Evolutionary conservation across 2,329 filamentous ascomycete genomes (phyloP), one percentile per base, ranked within the genome.

Genomic region (Fusarium verticillioides): DNA sequence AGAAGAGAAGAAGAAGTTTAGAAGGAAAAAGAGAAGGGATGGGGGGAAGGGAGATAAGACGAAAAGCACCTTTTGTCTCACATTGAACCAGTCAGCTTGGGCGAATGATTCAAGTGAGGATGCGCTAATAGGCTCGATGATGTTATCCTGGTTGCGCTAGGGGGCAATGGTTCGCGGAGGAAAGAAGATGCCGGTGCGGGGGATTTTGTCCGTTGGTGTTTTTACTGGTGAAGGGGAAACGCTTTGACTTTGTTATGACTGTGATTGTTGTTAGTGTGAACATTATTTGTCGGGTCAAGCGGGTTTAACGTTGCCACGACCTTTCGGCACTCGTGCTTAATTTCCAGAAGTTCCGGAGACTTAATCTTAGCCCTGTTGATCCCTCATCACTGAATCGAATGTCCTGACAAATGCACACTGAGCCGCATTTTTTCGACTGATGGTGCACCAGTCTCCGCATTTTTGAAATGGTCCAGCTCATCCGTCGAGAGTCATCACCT

Each of bases 31-130:
- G 28, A 43, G 28, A 49, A 61, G 30, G 46, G 46, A 42, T 47
- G 42, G 62, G 63, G 37, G 49, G 58, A 54, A 40, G 40, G 32
- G 42, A 59, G 42, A 26, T 37, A 40, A 56, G 39, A 34, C 47
- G 47, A 50, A 42, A 16, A 9, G 59, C 36, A 12, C 16, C 34
- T 64, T 64, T 64, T 64, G 66, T 69, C 66, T 69, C 60, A 60
- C 26, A 32, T 52, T 30, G 32, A 23, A 21, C 63, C 43, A 69
- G 47, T 54, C 47, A 68, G 42, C 56, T 34, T n/a, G 30, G 34
- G 15, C 26, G 34, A 46, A 62, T 40, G 60, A 60, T 26, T 40
- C 26, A 21, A 60, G n/a, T 28, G n/a, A 37, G 21, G 36, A 23
- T 28, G 36, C 60, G 60, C 60, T 63, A 63, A 36, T 13, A 13